Evolutionary conservation across 768 basidiomycete genomes (phyloP), one percentile per base, ranked within the genome.

Genomic region (Amanita inopinata): DNA sequence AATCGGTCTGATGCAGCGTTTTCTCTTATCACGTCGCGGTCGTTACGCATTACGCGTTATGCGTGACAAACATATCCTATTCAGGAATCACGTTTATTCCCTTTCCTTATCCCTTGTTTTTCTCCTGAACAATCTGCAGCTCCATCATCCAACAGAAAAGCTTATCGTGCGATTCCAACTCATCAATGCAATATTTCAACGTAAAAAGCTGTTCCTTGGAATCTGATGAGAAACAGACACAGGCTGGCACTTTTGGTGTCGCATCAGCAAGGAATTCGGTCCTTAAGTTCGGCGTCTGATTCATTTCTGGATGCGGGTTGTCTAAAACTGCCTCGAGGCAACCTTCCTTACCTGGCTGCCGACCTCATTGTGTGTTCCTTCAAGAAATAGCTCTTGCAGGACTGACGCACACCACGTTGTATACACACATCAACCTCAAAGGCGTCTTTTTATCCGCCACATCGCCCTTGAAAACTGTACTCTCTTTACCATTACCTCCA

Each of bases 401-500:
- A 56, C 59, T 63, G 61, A 61, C 61, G 59, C 61, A 62, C 56
- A 61, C 66, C 78, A 80, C 78, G 78, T 79, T 80, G 76, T 67
- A 75, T 76, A 71, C 77, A 28, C 42, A 43, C 42, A 36, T 20
- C 42, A 43, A n/a, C 42, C 33, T 23, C 15, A 19, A 23, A 28
- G 27, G 73, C 70, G 74, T 72, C 69, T 56, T 57, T 50, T 46
- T 51, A 53, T 51, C 58, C 49, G 55, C 55, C 63, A 60, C 61
- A 65, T 52, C 53, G 52, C 53, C 38, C 48, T 42, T 45, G 40
- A 35, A 45, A 18, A 14, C 25, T 50, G 49, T 43, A 43, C 46
- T 46, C 33, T 43, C 41, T 51, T 48, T 48, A 42, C 46, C 47
- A 40, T 41, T 48, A 37, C 45, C 48, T 41, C 41, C 43, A 46